Evolutionary conservation across 2,329 filamentous ascomycete species (phyloP).

Genomic region (Dactylonectria macrodidyma): DNA sequence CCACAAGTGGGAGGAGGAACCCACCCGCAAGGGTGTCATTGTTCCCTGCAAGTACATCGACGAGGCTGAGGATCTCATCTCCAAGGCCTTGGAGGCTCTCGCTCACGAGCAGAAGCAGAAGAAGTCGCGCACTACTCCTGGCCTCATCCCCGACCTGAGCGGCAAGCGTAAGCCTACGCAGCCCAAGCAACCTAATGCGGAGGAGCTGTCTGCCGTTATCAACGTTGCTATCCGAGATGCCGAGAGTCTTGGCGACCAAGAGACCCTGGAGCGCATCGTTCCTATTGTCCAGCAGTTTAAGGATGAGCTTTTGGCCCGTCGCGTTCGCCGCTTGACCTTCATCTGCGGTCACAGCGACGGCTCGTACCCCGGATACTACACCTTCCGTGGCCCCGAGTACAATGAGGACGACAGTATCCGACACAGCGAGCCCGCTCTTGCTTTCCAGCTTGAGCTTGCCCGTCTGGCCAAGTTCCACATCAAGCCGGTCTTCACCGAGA

Average conservation of each 20-base stretch:
- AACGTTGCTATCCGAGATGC: slow-evolving; percentile 93
- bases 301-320: slow-evolving; percentile 84
- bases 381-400: slow-evolving; percentile 94
- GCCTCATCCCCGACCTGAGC: slow-evolving; percentile 80
- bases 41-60: slow-evolving; percentile 94
- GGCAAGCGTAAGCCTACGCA: slow-evolving; percentile 75
- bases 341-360: slow-evolving; percentile 96
- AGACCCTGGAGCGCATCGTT: slow-evolving; percentile 82
- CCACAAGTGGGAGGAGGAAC: slow-evolving; percentile 81
- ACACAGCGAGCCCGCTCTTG: slow-evolving; percentile 95
- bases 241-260: slow-evolving; percentile 85
- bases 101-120: slow-evolving; percentile 72
- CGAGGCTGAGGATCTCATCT: slow-evolving; percentile 89
- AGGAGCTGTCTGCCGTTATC: slow-evolving; percentile 91
- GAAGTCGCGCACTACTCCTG: slow-evolving; percentile 66
- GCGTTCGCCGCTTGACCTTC: slow-evolving; percentile 92
- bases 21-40: slow-evolving; percentile 91
- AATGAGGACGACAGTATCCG: slow-evolving; percentile 95
- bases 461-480: slow-evolving; percentile 98
- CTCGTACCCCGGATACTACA: slow-evolving; percentile 97
- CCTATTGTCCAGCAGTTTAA: slow-evolving; percentile 85
- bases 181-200: slow-evolving; percentile 52
- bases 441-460: slow-evolving; percentile 97
- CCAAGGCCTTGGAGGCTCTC: slow-evolving; percentile 88
- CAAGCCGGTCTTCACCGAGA: slow-evolving; percentile 98